phyloP scores from a whole-genome alignment of 192 early-diverging fungal genomes.

The Funneliformis mosseae region DNA sequence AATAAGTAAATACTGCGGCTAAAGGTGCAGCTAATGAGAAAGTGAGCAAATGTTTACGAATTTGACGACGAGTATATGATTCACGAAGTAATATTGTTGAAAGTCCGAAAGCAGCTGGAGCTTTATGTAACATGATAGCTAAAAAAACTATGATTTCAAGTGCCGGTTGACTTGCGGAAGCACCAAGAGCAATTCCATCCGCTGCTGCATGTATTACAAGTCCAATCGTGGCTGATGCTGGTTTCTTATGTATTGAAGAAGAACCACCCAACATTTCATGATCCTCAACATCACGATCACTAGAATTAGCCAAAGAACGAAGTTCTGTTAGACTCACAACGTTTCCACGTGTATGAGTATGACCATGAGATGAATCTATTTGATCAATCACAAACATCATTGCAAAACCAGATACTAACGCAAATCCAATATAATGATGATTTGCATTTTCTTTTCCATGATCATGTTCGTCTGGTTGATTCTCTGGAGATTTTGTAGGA shows the following conservation, averaged over 20 bases:
- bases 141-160: slow-evolving; percentile 84
- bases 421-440: slow-evolving; percentile 74
- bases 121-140: slow-evolving; percentile 96
- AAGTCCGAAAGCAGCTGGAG: slow-evolving; percentile 90
- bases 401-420: slow-evolving; percentile 80
- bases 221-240: slow-evolving; percentile 77
- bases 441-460: slow-evolving; percentile 37
- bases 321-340: slow-evolving; percentile 12
- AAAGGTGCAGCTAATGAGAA: slow-evolving; percentile 88
- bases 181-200: slow-evolving; percentile 93
- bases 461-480: background rate
- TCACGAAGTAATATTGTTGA: slow-evolving; percentile 84
- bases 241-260: slow-evolving; percentile 42
- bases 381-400: slow-evolving; percentile 92
- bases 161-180: slow-evolving; percentile 68
- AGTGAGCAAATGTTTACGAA: slow-evolving; percentile 74
- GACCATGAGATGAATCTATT: slow-evolving; percentile 51
- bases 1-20: slow-evolving; percentile 67
- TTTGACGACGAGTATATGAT: slow-evolving; percentile 62
- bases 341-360: slow-evolving; percentile 33
- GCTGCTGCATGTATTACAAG: slow-evolving; percentile 95
- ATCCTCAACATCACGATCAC: background rate
- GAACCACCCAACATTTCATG: slow-evolving; percentile 15
- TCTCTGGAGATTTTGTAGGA: background rate
- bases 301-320: background rate